Percentiles rank a stretch among this genome's conserved stretches.
Conservation (phyloP, 2,329 filamentous ascomycete species). For the Cladosporium sp. region DNA sequence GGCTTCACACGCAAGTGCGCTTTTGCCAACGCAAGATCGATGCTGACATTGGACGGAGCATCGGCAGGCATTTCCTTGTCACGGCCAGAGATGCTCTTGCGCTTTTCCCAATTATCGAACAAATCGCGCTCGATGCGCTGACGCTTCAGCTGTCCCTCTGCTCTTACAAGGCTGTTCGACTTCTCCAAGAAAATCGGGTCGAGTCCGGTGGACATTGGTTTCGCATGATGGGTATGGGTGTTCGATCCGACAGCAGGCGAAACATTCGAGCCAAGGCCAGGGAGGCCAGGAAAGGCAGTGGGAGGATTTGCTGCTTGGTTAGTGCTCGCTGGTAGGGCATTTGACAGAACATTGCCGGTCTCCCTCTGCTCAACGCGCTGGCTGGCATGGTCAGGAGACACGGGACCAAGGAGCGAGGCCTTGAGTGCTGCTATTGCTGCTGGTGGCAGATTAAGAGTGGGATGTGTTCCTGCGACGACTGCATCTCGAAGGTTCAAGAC, state of each 20-base stretch:
- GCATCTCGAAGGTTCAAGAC: conserved; percentile 76
- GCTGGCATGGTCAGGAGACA: conserved; percentile 1
- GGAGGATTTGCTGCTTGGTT: conserved; percentile 11
- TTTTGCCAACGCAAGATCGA: conserved; percentile 44
- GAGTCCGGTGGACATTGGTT: conserved; percentile 49
- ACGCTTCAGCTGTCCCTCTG: conserved; percentile 74
- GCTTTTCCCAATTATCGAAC: conserved; percentile 69
- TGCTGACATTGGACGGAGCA: conserved; percentile 36
- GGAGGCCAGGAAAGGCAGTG: conserved; percentile 16
- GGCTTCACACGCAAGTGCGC: conserved; percentile 70
- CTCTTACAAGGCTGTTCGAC: conserved; percentile 75
- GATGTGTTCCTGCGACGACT: conserved; percentile 71
- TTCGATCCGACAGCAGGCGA: conserved; percentile 6
- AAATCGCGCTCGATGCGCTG: conserved; percentile 74
- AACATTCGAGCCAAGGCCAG: conserved; percentile 18
- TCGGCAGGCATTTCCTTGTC: conserved; percentile 49
- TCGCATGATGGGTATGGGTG: conserved; percentile 14
- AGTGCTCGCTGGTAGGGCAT: neutral
- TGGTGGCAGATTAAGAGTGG: conserved; percentile 54
- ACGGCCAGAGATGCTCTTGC: conserved; percentile 44
- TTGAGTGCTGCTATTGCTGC: conserved; percentile 42
- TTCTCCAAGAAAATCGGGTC: conserved; percentile 82
- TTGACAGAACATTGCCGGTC: conserved; percentile 3
- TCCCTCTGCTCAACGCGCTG: conserved; percentile 2
- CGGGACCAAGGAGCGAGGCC: conserved; percentile 15